Percentiles rank a stretch among this genome's conserved stretches.
phyloP scores from a whole-genome alignment of 1,284 basidiomycete genomes.

The Moesziomyces sp. region DNA sequence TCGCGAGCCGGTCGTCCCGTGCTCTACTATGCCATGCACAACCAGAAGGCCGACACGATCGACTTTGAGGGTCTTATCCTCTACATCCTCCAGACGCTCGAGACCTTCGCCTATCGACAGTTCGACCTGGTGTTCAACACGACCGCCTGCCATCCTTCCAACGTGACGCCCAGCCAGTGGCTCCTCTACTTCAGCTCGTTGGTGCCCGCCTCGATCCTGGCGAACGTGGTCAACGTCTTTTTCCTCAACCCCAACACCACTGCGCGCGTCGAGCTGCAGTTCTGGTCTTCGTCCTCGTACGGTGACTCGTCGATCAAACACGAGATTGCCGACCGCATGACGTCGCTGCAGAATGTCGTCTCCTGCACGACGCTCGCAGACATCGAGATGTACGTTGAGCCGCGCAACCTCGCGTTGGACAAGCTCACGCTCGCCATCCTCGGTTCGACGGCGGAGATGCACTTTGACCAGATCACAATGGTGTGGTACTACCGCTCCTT shows the following conservation, averaged over 20 bases:
- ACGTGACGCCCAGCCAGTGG: constrained; percentile 59
- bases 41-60: constrained; percentile 80
- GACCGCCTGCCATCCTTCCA: constrained; percentile 47
- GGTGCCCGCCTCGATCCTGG: constrained; percentile 46
- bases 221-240: constrained; percentile 54
- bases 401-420: constrained; percentile 55
- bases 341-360: constrained; percentile 35
- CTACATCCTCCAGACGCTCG: constrained; percentile 53
- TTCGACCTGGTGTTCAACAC: constrained; percentile 59
- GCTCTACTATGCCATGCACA: constrained; percentile 70
- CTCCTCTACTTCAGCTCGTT: constrained; percentile 56
- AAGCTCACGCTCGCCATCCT: constrained; percentile 47
- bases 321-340: constrained; percentile 34
- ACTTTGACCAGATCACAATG: constrained; percentile 59
- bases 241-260: constrained; percentile 60
- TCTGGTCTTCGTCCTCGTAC: constrained; percentile 28
- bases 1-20: constrained; percentile 68
- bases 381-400: constrained; percentile 56
- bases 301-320: constrained; percentile 28
- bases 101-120: constrained; percentile 35
- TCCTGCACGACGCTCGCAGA: constrained; percentile 46
- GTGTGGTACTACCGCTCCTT: constrained; percentile 63
- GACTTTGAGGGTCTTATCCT: constrained; percentile 83
- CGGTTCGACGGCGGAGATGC: constrained; percentile 38
- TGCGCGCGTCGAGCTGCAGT: constrained; percentile 39